These are phyloP conservation scores for Phytophthora parvispora DNA, from an alignment of 352 stramenopile species.

Conservation along the genomic window DNA sequence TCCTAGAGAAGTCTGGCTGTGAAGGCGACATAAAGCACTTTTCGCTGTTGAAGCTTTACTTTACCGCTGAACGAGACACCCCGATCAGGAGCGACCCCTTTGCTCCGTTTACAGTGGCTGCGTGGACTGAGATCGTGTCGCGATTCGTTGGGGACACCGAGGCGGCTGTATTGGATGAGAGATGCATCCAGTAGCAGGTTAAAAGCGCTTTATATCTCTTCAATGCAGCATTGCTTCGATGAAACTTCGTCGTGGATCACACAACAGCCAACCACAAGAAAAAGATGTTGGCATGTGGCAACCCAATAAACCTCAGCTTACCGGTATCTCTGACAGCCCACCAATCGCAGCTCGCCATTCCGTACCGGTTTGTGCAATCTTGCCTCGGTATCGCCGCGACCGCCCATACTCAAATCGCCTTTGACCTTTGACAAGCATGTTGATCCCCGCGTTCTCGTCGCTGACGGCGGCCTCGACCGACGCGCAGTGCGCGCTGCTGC, in stretches of 20 bases:
- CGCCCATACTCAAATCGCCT: background rate
- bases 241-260: too few species aligned
- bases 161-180: background rate
- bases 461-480: constrained; percentile 6
- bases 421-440: constrained; percentile 33
- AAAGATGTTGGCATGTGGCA: background rate
- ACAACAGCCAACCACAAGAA: constrained; percentile 8
- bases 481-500: constrained; percentile 35
- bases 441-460: constrained; percentile 39
- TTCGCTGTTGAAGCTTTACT: background rate
- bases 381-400: background rate
- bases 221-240: too few species aligned
- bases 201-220: too few species aligned
- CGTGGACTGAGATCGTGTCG: background rate
- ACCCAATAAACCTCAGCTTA: background rate
- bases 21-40: background rate
- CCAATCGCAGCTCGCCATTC: background rate
- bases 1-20: background rate
- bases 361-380: background rate
- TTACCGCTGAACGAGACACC: background rate
- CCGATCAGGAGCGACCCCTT: background rate
- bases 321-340: background rate
- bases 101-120: background rate
- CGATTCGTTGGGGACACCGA: background rate
- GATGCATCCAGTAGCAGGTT: too few species aligned